Conservation (phyloP, 2,329 filamentous ascomycete genomes). For the Verticillium nubilum region DNA sequence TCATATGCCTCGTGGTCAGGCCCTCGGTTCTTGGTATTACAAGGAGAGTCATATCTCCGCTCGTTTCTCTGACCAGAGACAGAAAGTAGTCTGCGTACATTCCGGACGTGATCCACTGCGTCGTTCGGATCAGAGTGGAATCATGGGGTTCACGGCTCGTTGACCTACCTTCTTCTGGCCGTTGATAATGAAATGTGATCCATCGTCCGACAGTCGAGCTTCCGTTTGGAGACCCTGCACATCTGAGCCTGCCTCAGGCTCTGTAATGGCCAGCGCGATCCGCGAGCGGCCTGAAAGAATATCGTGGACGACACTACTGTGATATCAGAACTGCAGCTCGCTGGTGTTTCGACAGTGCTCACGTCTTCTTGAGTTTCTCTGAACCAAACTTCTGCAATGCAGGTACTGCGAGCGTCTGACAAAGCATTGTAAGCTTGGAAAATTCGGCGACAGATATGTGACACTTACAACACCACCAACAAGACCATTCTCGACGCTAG, state of each 20-base stretch:
- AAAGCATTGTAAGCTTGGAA: too few species aligned
- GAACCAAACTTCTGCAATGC: conserved; percentile 19
- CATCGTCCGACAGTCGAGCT: conserved; percentile 7
- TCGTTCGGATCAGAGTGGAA: neutral
- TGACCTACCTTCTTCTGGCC: conserved; percentile 44
- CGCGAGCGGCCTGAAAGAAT: conserved; percentile 29
- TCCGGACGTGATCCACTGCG: conserved; percentile 55
- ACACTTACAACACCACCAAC: conserved; percentile 6
- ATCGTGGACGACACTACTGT: conserved; percentile 18
- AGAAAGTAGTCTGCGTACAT: conserved; percentile 50
- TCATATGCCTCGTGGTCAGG: conserved; percentile 43
- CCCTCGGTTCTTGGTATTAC: conserved; percentile 45
- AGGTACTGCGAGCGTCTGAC: conserved; percentile 10
- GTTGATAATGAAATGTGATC: conserved; percentile 46
- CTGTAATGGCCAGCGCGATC: conserved; percentile 14
- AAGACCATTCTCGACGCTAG: conserved; percentile 12
- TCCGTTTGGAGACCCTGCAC: conserved; percentile 11
- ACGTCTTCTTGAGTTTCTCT: conserved; percentile 15
- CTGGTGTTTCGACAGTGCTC: conserved; percentile 15
- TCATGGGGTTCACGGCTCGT: neutral
- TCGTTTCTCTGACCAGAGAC: conserved; percentile 37
- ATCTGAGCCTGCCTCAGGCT: conserved; percentile 15
- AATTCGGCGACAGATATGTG: neutral
- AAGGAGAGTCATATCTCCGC: conserved; percentile 49
- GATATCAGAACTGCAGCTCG: conserved; percentile 6